Evolutionary conservation across 306 rosid genomes (phyloP).

Genomic region (Corylus americana): DNA sequence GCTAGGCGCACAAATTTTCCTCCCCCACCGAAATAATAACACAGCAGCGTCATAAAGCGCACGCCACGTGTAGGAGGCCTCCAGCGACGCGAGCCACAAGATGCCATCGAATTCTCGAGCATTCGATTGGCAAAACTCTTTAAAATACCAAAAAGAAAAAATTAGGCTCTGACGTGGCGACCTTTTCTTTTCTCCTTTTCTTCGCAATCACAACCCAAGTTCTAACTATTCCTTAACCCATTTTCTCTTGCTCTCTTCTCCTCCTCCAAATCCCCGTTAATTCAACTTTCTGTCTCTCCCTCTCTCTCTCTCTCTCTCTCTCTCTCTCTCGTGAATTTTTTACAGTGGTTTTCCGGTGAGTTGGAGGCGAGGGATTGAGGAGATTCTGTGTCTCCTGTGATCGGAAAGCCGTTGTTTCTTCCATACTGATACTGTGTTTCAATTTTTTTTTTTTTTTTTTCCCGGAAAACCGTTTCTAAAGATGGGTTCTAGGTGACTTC

Average conservation of each 20-base stretch:
- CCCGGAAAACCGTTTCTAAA: not conserved
- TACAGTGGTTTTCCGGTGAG: not conserved
- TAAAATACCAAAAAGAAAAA: conserved; percentile 9
- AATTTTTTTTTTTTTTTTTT: not conserved
- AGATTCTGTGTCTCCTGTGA: not conserved
- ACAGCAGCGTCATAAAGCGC: not conserved
- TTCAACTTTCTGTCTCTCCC: conserved; percentile 7
- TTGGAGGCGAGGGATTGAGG: not conserved
- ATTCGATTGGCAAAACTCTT: conserved; percentile 15
- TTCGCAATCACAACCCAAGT: conserved; percentile 8
- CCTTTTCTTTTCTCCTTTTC: conserved; percentile 21
- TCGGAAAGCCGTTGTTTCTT: conserved; percentile 2
- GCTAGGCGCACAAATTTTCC: conserved; percentile 23
- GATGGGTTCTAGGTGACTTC: conserved; percentile 12
- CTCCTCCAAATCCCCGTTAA: not conserved
- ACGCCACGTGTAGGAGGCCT: conserved; percentile 39
- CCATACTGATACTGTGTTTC: not conserved
- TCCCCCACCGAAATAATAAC: conserved; percentile 28
- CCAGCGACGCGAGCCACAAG: conserved; percentile 60
- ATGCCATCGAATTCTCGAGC: conserved; percentile 48
- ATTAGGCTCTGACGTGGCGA: conserved; percentile 43
- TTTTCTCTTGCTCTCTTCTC: not conserved
- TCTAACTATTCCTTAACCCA: conserved; percentile 7
- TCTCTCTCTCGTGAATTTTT: not conserved
- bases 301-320: not conserved